Evolutionary conservation across 2,329 filamentous ascomycete species (phyloP).

Genomic region (Sclerotinia subarctica): DNA sequence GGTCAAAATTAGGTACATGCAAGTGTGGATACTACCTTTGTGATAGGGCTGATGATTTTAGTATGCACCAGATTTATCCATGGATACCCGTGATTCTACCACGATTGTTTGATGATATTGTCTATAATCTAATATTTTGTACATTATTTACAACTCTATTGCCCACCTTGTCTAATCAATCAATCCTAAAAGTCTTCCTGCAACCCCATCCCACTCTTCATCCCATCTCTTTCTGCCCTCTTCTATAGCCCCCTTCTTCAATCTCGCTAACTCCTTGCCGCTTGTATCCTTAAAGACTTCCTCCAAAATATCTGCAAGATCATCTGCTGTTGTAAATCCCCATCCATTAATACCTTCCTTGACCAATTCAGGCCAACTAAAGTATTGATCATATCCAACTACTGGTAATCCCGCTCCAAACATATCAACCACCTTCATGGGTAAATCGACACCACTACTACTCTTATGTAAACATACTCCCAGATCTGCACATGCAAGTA

Average conservation of each 20-base stretch:
- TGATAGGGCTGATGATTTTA: constrained; percentile 5
- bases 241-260: constrained; percentile 67
- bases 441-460: constrained; percentile 89
- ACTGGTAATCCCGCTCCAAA: constrained; percentile 93
- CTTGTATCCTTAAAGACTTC: constrained; percentile 58
- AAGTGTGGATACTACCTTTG: not conserved
- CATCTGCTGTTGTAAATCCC: constrained; percentile 71
- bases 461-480: constrained; percentile 91
- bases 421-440: constrained; percentile 99
- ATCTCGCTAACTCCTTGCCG: constrained; percentile 51
- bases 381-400: constrained; percentile 78
- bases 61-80: not conserved
- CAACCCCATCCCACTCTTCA: constrained; percentile 85
- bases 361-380: constrained; percentile 89
- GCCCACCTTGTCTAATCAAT: not conserved
- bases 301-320: constrained; percentile 61
- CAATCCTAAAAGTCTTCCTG: constrained; percentile 64
- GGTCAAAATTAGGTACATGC: not conserved
- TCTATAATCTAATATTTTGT: not conserved
- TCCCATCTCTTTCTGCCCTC: constrained; percentile 83
- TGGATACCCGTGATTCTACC: not conserved
- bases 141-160: not conserved
- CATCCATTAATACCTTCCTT: constrained; percentile 80
- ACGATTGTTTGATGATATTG: not conserved
- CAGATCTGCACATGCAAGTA: constrained; percentile 82